Evolutionary conservation across 1,139 yeast genomes (phyloP).

Genomic region (Taphrina betulina): DNA sequence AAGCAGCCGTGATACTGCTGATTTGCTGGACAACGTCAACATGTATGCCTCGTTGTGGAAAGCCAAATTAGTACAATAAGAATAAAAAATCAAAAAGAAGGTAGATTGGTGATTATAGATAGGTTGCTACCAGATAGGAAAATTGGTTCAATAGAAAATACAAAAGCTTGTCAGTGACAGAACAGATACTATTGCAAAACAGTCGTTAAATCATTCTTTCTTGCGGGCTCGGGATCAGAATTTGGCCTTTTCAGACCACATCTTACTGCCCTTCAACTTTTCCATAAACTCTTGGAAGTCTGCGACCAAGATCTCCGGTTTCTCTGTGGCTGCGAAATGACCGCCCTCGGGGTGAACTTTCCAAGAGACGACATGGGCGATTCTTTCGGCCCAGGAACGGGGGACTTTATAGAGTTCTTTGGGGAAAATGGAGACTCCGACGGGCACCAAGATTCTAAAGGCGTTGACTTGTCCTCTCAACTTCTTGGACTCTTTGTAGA

Average conservation of each 20-base stretch:
- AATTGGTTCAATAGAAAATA: too few relatives aligned
- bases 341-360: slow-evolving; percentile 27
- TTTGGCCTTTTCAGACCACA: slow-evolving; percentile 24
- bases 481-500: slow-evolving; percentile 19
- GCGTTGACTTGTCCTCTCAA: not conserved
- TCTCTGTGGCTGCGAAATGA: slow-evolving; percentile 31
- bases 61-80: too few relatives aligned
- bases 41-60: slow-evolving; percentile 91
- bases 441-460: slow-evolving; percentile 15
- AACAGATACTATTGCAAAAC: not conserved
- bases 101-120: too few relatives aligned
- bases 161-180: not conserved
- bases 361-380: slow-evolving; percentile 15
- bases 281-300: slow-evolving; percentile 23
- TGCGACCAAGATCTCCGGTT: slow-evolving; percentile 26
- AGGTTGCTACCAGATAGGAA: too few relatives aligned
- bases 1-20: slow-evolving; percentile 29
- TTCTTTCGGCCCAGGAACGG: slow-evolving; percentile 17
- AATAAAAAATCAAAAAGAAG: too few relatives aligned
- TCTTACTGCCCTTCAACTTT: slow-evolving; percentile 12
- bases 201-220: too few relatives aligned
- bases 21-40: slow-evolving; percentile 61
- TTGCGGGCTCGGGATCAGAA: too few relatives aligned
- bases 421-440: slow-evolving; percentile 30
- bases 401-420: slow-evolving; percentile 29